Percentiles rank a stretch among this genome's conserved stretches.
These are phyloP conservation scores for Sarocladium brachiariae DNA, from an alignment of 2,329 filamentous ascomycete species.

Conservation along the genomic window DNA sequence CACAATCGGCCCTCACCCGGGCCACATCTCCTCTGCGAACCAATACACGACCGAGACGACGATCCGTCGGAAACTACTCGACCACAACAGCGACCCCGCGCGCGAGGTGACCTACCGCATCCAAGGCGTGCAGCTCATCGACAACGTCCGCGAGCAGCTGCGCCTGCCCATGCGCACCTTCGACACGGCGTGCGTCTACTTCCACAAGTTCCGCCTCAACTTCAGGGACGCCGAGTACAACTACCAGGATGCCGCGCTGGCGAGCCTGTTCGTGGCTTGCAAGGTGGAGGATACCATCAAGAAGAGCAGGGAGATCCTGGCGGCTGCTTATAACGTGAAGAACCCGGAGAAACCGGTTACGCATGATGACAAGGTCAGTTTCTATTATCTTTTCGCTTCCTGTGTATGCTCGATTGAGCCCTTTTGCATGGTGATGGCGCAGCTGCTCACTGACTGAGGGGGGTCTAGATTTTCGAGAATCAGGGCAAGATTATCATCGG, in stretches of 20 bases:
- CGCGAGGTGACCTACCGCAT: constrained; percentile 76
- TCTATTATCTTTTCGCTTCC: background rate
- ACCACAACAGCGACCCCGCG: constrained; percentile 64
- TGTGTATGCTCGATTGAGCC: constrained; percentile 22
- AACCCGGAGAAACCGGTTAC: constrained; percentile 59
- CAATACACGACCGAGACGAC: constrained; percentile 73
- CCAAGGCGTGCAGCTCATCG: constrained; percentile 83
- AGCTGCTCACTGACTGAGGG: too few species aligned
- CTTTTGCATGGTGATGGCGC: too few species aligned
- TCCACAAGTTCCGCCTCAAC: constrained; percentile 84
- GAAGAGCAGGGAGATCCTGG: constrained; percentile 89
- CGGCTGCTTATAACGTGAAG: constrained; percentile 83
- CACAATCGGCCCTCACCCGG: constrained; percentile 38
- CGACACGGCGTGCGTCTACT: constrained; percentile 86
- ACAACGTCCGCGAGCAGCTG: constrained; percentile 71
- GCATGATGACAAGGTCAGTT: constrained; percentile 69
- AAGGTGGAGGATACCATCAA: constrained; percentile 98
- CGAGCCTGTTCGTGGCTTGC: constrained; percentile 85
- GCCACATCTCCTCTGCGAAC: constrained; percentile 41
- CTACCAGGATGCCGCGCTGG: constrained; percentile 78
- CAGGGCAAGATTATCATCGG: constrained; percentile 78
- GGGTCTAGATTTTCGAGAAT: constrained; percentile 68
- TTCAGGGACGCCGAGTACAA: constrained; percentile 84
- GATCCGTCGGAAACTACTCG: constrained; percentile 62
- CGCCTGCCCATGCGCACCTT: constrained; percentile 88